Conservation (phyloP, 306 rosid genomes). For the Inga leiocalycina region DNA sequence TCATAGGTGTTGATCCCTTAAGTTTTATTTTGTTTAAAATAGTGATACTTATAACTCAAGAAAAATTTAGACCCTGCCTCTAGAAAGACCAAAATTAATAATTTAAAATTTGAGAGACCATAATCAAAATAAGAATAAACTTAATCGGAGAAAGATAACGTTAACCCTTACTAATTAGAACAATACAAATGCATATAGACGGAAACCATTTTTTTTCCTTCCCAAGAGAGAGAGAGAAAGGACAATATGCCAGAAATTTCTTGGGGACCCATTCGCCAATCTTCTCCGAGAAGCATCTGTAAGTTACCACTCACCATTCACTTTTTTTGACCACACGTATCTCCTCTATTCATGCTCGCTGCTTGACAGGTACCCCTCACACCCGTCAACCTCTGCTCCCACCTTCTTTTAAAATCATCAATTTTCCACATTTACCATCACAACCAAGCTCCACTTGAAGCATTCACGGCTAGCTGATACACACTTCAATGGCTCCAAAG, state of each 20-base stretch:
- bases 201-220: not conserved
- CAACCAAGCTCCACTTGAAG: not conserved
- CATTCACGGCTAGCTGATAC: not conserved
- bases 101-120: no score
- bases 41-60: no score
- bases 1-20: no score
- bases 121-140: no score
- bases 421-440: not conserved
- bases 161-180: no score
- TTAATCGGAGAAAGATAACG: no score
- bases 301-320: not conserved
- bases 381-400: not conserved
- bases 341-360: not conserved
- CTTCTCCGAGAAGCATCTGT: not conserved
- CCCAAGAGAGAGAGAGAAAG: no score
- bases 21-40: no score
- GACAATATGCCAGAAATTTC: not conserved
- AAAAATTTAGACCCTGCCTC: no score
- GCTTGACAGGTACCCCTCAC: not conserved
- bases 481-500: conserved; percentile 52
- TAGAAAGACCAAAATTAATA: no score
- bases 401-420: not conserved
- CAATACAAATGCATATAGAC: not conserved
- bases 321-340: conserved; percentile 11
- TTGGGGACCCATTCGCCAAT: not conserved